Conservation (phyloP, 352 stramenopile genomes). For the Hyaloperonospora arabidopsidis region DNA sequence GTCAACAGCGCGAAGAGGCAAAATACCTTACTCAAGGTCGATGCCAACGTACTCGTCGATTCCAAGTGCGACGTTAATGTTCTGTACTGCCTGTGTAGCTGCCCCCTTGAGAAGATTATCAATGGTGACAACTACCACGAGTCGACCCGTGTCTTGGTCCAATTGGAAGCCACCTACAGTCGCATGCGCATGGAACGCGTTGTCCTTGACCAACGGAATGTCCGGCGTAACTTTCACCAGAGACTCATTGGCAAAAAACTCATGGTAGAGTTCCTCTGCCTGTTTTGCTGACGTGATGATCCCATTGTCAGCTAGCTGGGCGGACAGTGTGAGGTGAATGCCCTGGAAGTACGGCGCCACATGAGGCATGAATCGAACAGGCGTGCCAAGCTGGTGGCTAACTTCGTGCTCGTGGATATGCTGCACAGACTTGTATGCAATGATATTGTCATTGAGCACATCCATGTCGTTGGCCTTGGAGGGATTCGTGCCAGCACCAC, state of each 20-base stretch:
- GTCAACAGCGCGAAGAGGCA: background rate
- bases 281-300: conserved; percentile 52
- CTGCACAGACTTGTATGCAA: conserved; percentile 87
- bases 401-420: conserved; percentile 87
- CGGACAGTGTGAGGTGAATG: conserved; percentile 87
- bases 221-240: conserved; percentile 71
- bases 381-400: conserved; percentile 71
- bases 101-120: conserved; percentile 93
- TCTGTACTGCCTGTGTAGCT: conserved; percentile 89
- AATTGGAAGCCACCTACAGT: conserved; percentile 84
- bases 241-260: conserved; percentile 77
- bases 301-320: conserved; percentile 56
- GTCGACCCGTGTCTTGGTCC: conserved; percentile 73
- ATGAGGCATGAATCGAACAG: conserved; percentile 90
- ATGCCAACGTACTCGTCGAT: conserved; percentile 84
- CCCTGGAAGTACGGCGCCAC: conserved; percentile 90
- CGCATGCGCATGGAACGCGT: conserved; percentile 62
- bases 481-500: conserved; percentile 69
- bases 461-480: conserved; percentile 78
- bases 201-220: conserved; percentile 77
- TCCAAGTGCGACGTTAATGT: conserved; percentile 91
- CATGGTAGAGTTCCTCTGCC: conserved; percentile 64
- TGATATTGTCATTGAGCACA: conserved; percentile 79
- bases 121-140: conserved; percentile 86
- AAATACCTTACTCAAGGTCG: conserved; percentile 22